A percentile compares a stretch with the other conserved stretches of the same genome.
These are phyloP conservation scores for Aureococcus anophagefferens DNA, from an alignment of 108 stramenopile genomes.

Conservation along the genomic window DNA sequence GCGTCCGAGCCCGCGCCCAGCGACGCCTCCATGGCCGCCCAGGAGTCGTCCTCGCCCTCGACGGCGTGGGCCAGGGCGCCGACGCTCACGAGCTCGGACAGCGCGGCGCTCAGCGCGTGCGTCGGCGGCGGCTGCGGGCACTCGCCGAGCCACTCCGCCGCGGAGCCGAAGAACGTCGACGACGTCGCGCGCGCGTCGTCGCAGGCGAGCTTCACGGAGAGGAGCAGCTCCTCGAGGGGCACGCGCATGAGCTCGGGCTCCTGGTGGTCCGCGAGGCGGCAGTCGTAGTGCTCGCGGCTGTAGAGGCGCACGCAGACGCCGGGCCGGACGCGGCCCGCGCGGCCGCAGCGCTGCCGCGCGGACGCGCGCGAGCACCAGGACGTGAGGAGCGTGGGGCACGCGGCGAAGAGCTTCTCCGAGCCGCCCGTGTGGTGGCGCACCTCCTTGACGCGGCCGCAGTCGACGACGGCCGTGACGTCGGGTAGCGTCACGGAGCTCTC, in stretches of 20 bases:
- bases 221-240: conserved; percentile 63
- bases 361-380: conserved; percentile 77
- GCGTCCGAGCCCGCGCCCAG: not conserved
- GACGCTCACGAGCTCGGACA: conserved; percentile 54
- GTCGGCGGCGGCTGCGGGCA: conserved; percentile 74
- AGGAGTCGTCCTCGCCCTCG: not conserved
- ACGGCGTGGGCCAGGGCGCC: conserved; percentile 46
- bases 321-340: conserved; percentile 82
- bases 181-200: not conserved
- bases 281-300: conserved; percentile 50
- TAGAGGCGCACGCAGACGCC: conserved; percentile 81
- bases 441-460: conserved; percentile 65
- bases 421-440: conserved; percentile 42
- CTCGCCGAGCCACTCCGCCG: not conserved
- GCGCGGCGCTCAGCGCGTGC: conserved; percentile 52
- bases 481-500: conserved; percentile 92
- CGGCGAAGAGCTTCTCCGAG: conserved; percentile 39
- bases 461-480: conserved; percentile 72
- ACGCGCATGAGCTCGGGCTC: conserved; percentile 81
- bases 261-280: conserved; percentile 48
- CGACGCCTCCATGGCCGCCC: not conserved
- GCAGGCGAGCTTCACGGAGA: conserved; percentile 17
- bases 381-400: conserved; percentile 51
- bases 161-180: not conserved
- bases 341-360: conserved; percentile 77